Conservation (phyloP, 352 stramenopile species). For the Phytophthora megakarya region DNA sequence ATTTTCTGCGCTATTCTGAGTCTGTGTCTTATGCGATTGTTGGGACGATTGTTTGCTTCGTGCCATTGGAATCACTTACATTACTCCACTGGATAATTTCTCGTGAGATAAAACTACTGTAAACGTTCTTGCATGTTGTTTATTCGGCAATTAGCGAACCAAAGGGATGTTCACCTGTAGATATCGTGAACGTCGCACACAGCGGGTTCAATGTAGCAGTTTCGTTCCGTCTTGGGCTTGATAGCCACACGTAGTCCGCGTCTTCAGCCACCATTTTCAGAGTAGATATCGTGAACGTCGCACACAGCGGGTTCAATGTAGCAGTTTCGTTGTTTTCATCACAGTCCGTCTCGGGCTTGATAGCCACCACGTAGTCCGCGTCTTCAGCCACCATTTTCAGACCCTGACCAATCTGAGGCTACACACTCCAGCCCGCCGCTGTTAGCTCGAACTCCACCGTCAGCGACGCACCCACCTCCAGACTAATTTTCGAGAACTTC, state of each 20-base stretch:
- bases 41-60: no score
- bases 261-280: conserved; percentile 3
- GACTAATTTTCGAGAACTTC: conserved; percentile 17
- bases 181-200: conserved; percentile 6
- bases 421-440: background rate
- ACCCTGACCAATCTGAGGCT: conserved; percentile 7
- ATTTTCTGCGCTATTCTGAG: no score
- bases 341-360: conserved; percentile 8
- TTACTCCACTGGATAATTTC: no score
- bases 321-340: conserved; percentile 9
- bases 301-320: conserved; percentile 6
- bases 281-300: conserved; percentile 8
- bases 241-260: conserved; percentile 5
- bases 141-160: background rate
- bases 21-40: no score
- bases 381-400: conserved; percentile 3
- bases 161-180: conserved; percentile 6
- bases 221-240: conserved; percentile 9
- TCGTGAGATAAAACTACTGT: no score
- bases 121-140: background rate
- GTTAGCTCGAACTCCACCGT: conserved; percentile 4
- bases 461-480: conserved; percentile 7
- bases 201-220: conserved; percentile 6
- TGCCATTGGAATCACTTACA: no score
- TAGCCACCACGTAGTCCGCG: conserved; percentile 3